Evolutionary conservation across 2,329 filamentous ascomycete genomes (phyloP).

Genomic region (Lithohypha guttulata): DNA sequence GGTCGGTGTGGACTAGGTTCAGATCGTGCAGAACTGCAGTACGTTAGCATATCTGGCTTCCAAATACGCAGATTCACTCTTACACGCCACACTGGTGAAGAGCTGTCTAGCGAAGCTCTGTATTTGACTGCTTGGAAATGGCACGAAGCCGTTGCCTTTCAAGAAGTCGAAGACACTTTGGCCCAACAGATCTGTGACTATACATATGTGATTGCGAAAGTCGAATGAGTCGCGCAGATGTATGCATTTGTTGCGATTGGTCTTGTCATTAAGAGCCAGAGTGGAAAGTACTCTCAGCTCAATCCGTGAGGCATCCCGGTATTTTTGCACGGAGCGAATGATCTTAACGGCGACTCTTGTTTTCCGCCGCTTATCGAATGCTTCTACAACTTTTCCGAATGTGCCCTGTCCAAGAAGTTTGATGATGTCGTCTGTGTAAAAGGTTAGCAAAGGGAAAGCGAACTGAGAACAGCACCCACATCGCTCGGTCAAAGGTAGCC

Average conservation of each 20-base stretch:
- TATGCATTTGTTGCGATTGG: slow-evolving; percentile 92
- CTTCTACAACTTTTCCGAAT: slow-evolving; percentile 96
- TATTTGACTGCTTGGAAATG: slow-evolving; percentile 96
- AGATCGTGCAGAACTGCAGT: slow-evolving; percentile 78
- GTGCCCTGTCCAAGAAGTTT: slow-evolving; percentile 91
- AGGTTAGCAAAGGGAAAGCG: slow-evolving; percentile 16
- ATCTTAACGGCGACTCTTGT: slow-evolving; percentile 92
- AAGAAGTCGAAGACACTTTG: slow-evolving; percentile 98
- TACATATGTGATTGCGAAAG: slow-evolving; percentile 92
- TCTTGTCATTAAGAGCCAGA: slow-evolving; percentile 76
- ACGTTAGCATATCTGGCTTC: slow-evolving; percentile 22
- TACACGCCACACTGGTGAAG: slow-evolving; percentile 96
- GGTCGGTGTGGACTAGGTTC: slow-evolving; percentile 79
- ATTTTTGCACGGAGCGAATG: slow-evolving; percentile 96
- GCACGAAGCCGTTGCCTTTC: slow-evolving; percentile 88
- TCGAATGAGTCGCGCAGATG: slow-evolving; percentile 95
- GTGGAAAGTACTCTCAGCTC: slow-evolving; percentile 89
- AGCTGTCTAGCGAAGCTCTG: slow-evolving; percentile 92
- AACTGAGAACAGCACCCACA: slow-evolving; percentile 50
- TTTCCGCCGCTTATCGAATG: slow-evolving; percentile 65
- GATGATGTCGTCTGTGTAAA: slow-evolving; percentile 62
- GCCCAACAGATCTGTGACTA: slow-evolving; percentile 65
- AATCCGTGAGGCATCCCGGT: slow-evolving; percentile 89
- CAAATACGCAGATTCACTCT: slow-evolving; percentile 34
- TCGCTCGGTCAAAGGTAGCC: slow-evolving; percentile 74